Conservation (phyloP, 352 stramenopile species). For the Blastocystis sp. region DNA sequence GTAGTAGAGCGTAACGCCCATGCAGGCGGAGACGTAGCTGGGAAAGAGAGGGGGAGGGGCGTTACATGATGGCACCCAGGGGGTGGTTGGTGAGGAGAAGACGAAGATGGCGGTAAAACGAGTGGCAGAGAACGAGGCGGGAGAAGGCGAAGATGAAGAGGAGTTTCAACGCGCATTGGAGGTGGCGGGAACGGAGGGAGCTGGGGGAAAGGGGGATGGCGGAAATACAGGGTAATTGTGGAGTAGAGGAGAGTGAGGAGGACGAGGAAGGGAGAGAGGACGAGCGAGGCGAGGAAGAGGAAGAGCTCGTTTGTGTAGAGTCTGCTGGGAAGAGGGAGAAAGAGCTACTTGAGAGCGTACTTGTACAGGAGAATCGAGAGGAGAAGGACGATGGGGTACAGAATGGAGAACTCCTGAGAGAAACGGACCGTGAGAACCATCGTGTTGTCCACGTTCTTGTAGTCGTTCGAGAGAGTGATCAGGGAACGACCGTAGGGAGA, state of each 20-base stretch:
- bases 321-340: not conserved
- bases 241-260: not conserved
- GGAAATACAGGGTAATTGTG: not conserved
- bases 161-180: conserved; percentile 7
- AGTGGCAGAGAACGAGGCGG: not conserved
- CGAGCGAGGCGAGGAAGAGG: not conserved
- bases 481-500: conserved; percentile 29
- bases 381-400: not conserved
- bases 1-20: conserved; percentile 28
- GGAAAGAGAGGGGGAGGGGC: not conserved
- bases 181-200: not conserved
- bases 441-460: not conserved
- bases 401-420: conserved; percentile 9
- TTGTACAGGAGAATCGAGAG: not conserved
- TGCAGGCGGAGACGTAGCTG: conserved; percentile 13
- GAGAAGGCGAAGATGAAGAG: not conserved
- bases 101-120: not conserved
- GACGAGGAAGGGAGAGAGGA: conserved; percentile 8
- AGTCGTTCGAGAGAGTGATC: conserved; percentile 38
- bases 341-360: conserved; percentile 4
- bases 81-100: not conserved
- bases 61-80: not conserved
- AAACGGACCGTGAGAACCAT: not conserved
- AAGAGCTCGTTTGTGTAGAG: conserved; percentile 35
- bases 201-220: not conserved